Evolutionary conservation across 768 basidiomycete species (phyloP).

Genomic region (Astraeus odoratus): DNA sequence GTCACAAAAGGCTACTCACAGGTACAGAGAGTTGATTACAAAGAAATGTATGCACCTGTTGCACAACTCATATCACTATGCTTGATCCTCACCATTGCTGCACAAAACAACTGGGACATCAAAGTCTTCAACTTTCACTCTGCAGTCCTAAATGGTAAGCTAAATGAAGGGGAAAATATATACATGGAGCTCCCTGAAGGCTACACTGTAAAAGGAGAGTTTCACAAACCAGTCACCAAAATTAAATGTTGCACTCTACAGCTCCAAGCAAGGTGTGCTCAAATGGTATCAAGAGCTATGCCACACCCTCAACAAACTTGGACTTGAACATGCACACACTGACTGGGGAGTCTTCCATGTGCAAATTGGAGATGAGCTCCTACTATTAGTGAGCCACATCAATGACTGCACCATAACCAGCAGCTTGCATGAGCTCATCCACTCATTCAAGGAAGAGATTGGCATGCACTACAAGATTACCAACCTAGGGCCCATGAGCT

Average conservation of each 20-base stretch:
- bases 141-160: slow-evolving; percentile 33
- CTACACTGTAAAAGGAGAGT: slow-evolving; percentile 1
- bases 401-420: slow-evolving; percentile 6
- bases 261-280: too few species aligned
- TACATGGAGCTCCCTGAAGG: slow-evolving; percentile 38
- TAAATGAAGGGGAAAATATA: slow-evolving; percentile 30
- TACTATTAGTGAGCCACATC: neutral
- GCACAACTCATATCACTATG: slow-evolving; percentile 3
- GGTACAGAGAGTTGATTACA: slow-evolving; percentile 6
- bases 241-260: too few species aligned
- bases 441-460: slow-evolving; percentile 5
- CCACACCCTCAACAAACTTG: neutral
- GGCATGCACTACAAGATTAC: neutral
- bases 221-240: slow-evolving; percentile 8
- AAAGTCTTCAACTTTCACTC: slow-evolving; percentile 36
- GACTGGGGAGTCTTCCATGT: slow-evolving; percentile 6
- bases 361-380: neutral
- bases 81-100: slow-evolving; percentile 3
- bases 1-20: neutral
- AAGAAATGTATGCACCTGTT: slow-evolving; percentile 5
- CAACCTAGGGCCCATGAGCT: slow-evolving; percentile 5
- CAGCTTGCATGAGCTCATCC: neutral
- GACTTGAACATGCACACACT: neutral
- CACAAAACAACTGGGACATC: slow-evolving; percentile 25
- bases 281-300: neutral